Base-by-base conservation (phyloP, 2,329 filamentous ascomycete species). In the Alternaria postmessia region DNA sequence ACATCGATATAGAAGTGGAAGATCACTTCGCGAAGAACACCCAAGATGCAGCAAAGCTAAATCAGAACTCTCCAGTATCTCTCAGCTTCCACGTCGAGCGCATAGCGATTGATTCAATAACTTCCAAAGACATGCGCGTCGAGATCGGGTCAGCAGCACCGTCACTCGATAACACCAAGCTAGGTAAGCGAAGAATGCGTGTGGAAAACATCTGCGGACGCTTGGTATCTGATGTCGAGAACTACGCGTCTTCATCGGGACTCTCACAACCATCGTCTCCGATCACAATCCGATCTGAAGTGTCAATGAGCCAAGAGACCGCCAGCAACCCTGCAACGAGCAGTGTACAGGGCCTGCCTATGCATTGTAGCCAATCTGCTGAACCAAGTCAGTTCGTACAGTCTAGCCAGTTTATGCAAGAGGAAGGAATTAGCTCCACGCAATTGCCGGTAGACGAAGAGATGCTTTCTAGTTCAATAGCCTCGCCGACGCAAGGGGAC, bases 1-100 rank as follows among this genome's bases (percentile, higher is more conserved):
- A 87, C 26, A 85, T 94, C 57, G 85, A 84, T 11, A 84, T 93
- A 63, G 87, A 89, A 68, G 79, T 93, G 18, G 88, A 92, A 51
- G 81, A 84, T 65, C 80, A 83, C 44, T 66, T 81, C 16, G 76
- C 78, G 16, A 69, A 79, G 32, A 81, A 82, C 67, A 82, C 87
- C 49, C 78, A 88, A 8, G 84, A 85, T 2, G 74, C 83, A 32
- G 84, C 89, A 60, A 71, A 80, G 57, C 76, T 74, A 67, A 75
- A 79, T n/a, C 72, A 81, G 4, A 75, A 79, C 3, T 80, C 83
- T 5, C 86, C 84, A 2, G 83, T 89, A 4, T 89, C 89, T 2
- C 82, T 92, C 52, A 87, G 89, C 71, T 81, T 94, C 32, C 84
- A 86, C 22, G 79, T 93, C 14, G 86, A 89, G 20, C 82, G 84